Conservation (phyloP, 2,329 filamentous ascomycete species). For the Teratosphaeria zuluensis region DNA sequence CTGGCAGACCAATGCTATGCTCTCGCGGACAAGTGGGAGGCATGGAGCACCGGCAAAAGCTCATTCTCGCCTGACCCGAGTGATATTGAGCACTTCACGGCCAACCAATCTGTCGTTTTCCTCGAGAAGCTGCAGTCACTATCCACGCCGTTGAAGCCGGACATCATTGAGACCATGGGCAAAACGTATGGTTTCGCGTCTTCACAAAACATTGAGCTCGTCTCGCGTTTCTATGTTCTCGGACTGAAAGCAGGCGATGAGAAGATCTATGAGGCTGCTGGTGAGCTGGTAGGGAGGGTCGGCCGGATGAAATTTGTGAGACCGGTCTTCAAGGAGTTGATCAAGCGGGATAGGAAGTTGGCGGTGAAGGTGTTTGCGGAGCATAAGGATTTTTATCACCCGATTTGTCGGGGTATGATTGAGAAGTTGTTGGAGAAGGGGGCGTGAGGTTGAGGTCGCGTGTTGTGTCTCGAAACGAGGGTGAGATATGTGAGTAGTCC, state of each 20-base stretch:
- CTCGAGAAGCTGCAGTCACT: constrained; percentile 69
- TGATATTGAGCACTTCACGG: constrained; percentile 66
- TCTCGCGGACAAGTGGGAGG: constrained; percentile 73
- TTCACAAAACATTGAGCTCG: constrained; percentile 81
- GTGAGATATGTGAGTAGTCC: background rate
- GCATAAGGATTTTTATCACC: constrained; percentile 89
- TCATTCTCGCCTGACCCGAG: constrained; percentile 51
- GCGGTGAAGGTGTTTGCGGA: constrained; percentile 76
- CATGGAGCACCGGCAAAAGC: constrained; percentile 28
- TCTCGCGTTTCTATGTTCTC: constrained; percentile 68
- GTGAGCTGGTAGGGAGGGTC: constrained; percentile 67
- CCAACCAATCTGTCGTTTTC: constrained; percentile 87
- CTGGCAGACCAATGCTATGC: constrained; percentile 78
- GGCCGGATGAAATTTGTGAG: constrained; percentile 97
- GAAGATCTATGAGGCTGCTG: constrained; percentile 59
- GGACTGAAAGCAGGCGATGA: constrained; percentile 65
- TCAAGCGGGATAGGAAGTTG: constrained; percentile 61
- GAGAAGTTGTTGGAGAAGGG: constrained; percentile 49
- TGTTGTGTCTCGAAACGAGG: background rate
- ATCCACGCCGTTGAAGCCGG: constrained; percentile 50
- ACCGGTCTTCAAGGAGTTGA: constrained; percentile 68
- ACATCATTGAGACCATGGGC: constrained; percentile 63
- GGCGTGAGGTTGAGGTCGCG: background rate
- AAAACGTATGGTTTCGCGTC: constrained; percentile 60
- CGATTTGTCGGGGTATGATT: constrained; percentile 77